A percentile compares a stretch with the other conserved stretches of the same genome.
Evolutionary conservation across 306 rosid species (phyloP).

Genomic region (Cucurbita argyrosperma): DNA sequence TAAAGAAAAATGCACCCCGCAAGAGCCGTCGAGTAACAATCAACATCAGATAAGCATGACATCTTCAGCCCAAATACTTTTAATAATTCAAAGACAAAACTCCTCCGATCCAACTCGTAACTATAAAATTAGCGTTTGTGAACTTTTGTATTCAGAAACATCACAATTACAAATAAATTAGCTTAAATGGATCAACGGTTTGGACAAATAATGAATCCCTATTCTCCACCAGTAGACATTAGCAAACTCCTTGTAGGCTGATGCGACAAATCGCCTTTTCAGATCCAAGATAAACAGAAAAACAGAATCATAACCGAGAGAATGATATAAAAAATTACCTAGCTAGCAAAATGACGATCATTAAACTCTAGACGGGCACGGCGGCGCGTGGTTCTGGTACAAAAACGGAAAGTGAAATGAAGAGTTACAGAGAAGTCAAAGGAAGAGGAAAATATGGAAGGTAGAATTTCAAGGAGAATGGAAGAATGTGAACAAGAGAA

Average conservation of each 20-base stretch:
- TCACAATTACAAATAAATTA: background rate
- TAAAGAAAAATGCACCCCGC: background rate
- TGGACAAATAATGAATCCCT: background rate
- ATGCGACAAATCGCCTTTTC: background rate
- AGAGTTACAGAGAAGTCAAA: background rate
- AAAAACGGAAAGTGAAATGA: background rate
- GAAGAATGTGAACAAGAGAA: background rate
- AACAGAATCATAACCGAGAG: background rate
- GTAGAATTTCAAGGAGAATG: background rate
- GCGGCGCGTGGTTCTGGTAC: background rate
- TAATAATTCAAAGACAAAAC: background rate
- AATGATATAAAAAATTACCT: background rate
- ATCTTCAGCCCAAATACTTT: background rate
- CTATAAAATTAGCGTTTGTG: background rate
- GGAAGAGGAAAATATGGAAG: background rate
- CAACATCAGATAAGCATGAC: background rate
- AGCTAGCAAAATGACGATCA: background rate
- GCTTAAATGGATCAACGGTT: background rate
- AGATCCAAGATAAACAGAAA: background rate
- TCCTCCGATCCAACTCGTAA: background rate
- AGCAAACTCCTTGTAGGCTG: background rate
- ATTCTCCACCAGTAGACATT: background rate
- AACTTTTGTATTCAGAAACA: background rate
- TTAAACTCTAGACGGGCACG: background rate
- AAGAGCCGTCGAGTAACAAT: background rate